phyloP scores from a whole-genome alignment of 176 grass and related monocot species.

The Areca catechu region DNA sequence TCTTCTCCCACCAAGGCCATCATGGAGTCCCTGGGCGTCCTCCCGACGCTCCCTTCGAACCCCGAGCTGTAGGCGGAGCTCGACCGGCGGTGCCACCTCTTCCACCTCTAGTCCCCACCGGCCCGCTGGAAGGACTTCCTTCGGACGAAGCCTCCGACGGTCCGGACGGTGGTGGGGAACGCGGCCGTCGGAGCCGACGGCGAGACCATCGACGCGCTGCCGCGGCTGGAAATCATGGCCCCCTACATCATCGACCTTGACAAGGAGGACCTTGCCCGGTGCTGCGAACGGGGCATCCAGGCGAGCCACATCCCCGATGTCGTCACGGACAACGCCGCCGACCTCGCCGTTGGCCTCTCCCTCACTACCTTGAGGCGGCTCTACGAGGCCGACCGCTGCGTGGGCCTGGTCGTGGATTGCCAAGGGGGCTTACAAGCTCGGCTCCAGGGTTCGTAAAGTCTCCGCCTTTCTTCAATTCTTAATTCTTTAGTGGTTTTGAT shows the following conservation, averaged over 20 bases:
- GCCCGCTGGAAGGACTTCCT: conserved; percentile 35
- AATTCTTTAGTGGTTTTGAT: no score
- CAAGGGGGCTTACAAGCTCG: conserved; percentile 36
- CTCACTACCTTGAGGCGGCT: conserved; percentile 52
- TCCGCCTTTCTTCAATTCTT: neutral
- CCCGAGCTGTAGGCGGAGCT: conserved; percentile 68
- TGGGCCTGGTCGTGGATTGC: conserved; percentile 39
- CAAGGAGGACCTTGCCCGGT: conserved; percentile 62
- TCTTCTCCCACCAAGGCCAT: neutral
- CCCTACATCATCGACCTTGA: conserved; percentile 77
- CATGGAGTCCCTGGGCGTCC: conserved; percentile 66
- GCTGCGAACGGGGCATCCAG: conserved; percentile 49
- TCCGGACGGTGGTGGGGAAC: conserved; percentile 64
- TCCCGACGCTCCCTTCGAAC: conserved; percentile 52
- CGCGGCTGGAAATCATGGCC: conserved; percentile 62
- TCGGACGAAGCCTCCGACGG: conserved; percentile 35
- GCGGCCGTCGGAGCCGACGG: conserved; percentile 24
- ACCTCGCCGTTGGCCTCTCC: conserved; percentile 65
- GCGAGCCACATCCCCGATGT: conserved; percentile 92
- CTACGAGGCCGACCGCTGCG: conserved; percentile 46
- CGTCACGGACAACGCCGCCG: conserved; percentile 83
- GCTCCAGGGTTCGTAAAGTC: conserved; percentile 39
- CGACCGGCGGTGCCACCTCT: conserved; percentile 41
- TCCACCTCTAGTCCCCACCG: conserved; percentile 47
- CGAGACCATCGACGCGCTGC: conserved; percentile 55